Evolutionary conservation across 1,284 basidiomycete species (phyloP).

Genomic region (Cryptococcus hybrid): DNA sequence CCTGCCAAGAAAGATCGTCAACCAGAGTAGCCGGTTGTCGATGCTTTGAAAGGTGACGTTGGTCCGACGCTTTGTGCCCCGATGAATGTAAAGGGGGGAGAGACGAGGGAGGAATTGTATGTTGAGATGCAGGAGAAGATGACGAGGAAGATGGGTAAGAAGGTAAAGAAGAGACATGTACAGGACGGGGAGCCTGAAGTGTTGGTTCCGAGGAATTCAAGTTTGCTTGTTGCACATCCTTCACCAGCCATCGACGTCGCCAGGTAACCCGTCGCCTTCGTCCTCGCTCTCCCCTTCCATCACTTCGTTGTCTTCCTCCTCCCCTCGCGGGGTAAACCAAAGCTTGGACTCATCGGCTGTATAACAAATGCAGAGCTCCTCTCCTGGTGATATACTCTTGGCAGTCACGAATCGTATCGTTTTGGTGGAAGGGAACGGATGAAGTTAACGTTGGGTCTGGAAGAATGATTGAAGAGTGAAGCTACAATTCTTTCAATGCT

Average conservation of each 20-base stretch:
- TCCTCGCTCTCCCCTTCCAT: conserved; percentile 6
- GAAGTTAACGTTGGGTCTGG: conserved; percentile 49
- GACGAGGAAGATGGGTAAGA: background rate
- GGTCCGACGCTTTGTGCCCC: background rate
- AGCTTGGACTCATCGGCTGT: conserved; percentile 47
- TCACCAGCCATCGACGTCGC: background rate
- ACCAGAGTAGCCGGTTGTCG: conserved; percentile 18
- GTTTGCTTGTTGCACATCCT: background rate
- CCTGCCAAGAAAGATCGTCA: conserved; percentile 29
- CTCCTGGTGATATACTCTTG: conserved; percentile 26
- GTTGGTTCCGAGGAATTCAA: background rate
- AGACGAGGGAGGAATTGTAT: background rate
- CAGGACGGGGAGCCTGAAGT: conserved; percentile 5
- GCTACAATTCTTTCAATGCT: conserved; percentile 23
- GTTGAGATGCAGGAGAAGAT: background rate
- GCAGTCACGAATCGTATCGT: conserved; percentile 41
- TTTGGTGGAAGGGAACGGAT: conserved; percentile 22
- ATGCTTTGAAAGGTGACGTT: background rate
- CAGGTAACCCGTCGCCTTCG: background rate
- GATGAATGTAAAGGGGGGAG: background rate
- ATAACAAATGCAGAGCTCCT: conserved; percentile 48
- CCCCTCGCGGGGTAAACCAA: conserved; percentile 38
- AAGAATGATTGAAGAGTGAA: conserved; percentile 51
- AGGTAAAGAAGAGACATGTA: background rate
- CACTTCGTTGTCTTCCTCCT: background rate